Conservation (phyloP, 805 yeast species). For the Metschnikowia gruessii region DNA sequence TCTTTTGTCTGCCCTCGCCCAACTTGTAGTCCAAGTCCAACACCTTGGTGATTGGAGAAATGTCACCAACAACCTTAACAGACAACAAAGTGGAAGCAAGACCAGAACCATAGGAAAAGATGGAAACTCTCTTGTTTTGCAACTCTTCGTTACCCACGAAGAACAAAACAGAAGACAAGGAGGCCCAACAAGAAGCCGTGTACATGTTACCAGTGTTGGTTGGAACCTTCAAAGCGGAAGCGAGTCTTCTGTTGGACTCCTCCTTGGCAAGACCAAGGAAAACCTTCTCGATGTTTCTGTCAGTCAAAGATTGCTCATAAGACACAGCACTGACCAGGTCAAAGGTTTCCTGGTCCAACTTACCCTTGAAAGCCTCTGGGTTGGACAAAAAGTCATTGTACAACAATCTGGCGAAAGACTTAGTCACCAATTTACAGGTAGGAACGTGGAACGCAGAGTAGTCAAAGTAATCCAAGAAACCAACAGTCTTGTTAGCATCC, state of each 20-base stretch:
- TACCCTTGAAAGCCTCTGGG: constrained; percentile 52
- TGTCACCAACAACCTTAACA: constrained; percentile 76
- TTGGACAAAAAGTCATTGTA: constrained; percentile 82
- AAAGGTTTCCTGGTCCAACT: constrained; percentile 49
- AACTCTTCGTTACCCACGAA: constrained; percentile 71
- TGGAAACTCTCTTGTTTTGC: constrained; percentile 80
- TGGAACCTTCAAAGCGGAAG: constrained; percentile 80
- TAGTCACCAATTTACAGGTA: constrained; percentile 90
- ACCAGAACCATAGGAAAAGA: constrained; percentile 98
- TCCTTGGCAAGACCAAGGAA: constrained; percentile 78
- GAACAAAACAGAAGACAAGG: constrained; percentile 76
- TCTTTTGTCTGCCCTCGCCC: constrained; percentile 55
- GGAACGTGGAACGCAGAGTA: constrained; percentile 98
- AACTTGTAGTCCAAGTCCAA: constrained; percentile 70
- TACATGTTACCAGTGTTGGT: constrained; percentile 98
- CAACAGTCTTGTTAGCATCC: constrained; percentile 50
- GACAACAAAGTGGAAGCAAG: constrained; percentile 89
- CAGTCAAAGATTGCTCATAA: constrained; percentile 76
- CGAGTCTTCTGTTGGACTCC: constrained; percentile 61
- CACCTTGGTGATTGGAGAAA: constrained; percentile 58
- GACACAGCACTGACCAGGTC: constrained; percentile 49
- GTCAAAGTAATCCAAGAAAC: constrained; percentile 70
- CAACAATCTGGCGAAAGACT: constrained; percentile 87
- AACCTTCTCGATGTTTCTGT: constrained; percentile 78
- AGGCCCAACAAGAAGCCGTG: constrained; percentile 89